Evolutionary conservation across 148 eudicot species (phyloP).

Genomic region (Camellia lanceoleosa): DNA sequence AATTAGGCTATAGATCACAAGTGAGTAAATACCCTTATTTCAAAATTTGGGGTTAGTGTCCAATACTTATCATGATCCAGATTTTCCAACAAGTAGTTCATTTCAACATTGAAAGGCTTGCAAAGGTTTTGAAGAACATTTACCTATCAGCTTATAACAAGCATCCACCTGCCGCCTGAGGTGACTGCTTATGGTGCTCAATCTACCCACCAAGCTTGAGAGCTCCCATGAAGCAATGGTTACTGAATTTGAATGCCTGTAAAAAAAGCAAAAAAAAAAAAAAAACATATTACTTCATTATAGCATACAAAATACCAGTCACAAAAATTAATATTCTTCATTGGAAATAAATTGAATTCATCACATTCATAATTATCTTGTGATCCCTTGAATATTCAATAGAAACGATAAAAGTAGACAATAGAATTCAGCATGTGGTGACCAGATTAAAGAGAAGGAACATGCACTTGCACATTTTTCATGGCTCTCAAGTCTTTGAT

Average conservation of each 20-base stretch:
- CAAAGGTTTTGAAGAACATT: neutral
- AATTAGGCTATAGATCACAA: too few species aligned
- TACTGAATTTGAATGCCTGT: conserved; percentile 41
- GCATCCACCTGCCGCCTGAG: conserved; percentile 38
- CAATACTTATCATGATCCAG: too few species aligned
- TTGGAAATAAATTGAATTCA: neutral
- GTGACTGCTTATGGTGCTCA: conserved; percentile 33
- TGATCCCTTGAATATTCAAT: neutral
- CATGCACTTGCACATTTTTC: conserved; percentile 68
- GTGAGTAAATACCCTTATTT: too few species aligned
- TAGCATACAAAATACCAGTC: neutral
- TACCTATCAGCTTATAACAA: conserved; percentile 56
- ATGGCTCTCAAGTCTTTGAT: conserved; percentile 41
- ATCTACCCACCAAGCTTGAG: conserved; percentile 39
- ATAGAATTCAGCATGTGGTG: neutral
- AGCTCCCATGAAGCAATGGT: conserved; percentile 49
- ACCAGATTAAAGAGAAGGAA: conserved; percentile 37
- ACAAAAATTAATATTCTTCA: neutral
- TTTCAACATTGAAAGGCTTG: conserved; percentile 8
- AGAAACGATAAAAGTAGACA: neutral
- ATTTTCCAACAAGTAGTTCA: neutral
- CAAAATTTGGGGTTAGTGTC: too few species aligned
- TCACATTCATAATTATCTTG: neutral
- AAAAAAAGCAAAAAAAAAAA: neutral
- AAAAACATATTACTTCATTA: neutral